Conservation (phyloP, 192 early-diverging fungal species). For the Coemansia sp. region DNA sequence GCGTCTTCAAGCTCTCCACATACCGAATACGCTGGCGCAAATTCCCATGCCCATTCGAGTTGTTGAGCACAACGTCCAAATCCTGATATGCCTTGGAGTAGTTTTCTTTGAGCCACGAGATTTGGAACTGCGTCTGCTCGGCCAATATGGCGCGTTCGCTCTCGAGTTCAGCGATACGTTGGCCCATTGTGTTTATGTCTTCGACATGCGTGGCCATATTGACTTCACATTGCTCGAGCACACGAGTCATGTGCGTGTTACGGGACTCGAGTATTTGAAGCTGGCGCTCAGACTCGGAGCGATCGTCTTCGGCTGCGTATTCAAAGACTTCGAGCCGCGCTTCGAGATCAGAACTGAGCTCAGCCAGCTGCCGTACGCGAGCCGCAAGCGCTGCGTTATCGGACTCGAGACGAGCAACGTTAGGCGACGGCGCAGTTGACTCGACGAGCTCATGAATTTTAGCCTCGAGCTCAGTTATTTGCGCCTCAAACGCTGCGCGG, state of each 20-base stretch:
- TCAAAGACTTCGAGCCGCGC: slow-evolving; percentile 28
- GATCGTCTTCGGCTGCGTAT: slow-evolving; percentile 27
- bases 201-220: slow-evolving; percentile 39
- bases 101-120: slow-evolving; percentile 53
- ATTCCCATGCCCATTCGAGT: slow-evolving; percentile 39
- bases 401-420: slow-evolving; percentile 8
- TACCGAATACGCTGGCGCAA: slow-evolving; percentile 50
- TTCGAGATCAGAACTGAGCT: slow-evolving; percentile 25
- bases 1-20: slow-evolving; percentile 43
- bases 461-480: slow-evolving; percentile 21
- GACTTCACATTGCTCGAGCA: slow-evolving; percentile 46
- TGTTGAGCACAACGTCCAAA: slow-evolving; percentile 34
- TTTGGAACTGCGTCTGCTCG: slow-evolving; percentile 51
- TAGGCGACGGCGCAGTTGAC: background rate
- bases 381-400: slow-evolving; percentile 19
- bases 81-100: slow-evolving; percentile 45
- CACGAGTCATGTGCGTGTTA: slow-evolving; percentile 16
- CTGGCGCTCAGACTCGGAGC: slow-evolving; percentile 24
- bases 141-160: slow-evolving; percentile 45
- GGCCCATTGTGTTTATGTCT: slow-evolving; percentile 26
- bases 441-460: slow-evolving; percentile 14
- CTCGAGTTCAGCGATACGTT: slow-evolving; percentile 41
- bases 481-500: slow-evolving; percentile 18
- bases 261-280: slow-evolving; percentile 15
- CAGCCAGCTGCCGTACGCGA: slow-evolving; percentile 8